Conservation (phyloP, 352 stramenopile species). For the Pythium aphanidermatum region DNA sequence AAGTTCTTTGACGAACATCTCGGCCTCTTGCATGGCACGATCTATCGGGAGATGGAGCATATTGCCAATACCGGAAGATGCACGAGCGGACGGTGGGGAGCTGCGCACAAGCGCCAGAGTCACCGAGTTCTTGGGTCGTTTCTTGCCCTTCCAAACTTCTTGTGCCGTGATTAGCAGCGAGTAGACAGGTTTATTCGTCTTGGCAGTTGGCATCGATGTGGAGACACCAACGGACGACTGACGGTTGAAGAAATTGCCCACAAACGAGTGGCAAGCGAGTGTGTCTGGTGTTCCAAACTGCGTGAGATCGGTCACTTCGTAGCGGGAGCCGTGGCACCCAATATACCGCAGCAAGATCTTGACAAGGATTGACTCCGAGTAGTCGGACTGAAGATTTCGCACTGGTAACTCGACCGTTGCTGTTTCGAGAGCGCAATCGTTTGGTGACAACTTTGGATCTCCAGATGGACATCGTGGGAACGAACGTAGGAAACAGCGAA, state of each 20-base stretch:
- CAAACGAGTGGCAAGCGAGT: slow-evolving; percentile 68
- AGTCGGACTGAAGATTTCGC: slow-evolving; percentile 63
- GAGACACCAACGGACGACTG: slow-evolving; percentile 12
- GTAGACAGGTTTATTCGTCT: slow-evolving; percentile 33
- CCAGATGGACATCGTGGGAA: too few relatives aligned
- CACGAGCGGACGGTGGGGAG: slow-evolving; percentile 16
- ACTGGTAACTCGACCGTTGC: slow-evolving; percentile 48
- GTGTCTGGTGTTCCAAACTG: slow-evolving; percentile 82
- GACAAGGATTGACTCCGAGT: slow-evolving; percentile 58
- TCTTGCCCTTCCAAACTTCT: slow-evolving; percentile 36
- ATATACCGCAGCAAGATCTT: slow-evolving; percentile 83
- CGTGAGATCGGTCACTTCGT: slow-evolving; percentile 78
- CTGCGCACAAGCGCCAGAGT: slow-evolving; percentile 67
- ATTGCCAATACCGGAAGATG: slow-evolving; percentile 34
- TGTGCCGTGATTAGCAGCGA: slow-evolving; percentile 78
- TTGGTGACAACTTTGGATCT: slow-evolving; percentile 24
- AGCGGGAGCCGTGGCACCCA: slow-evolving; percentile 71
- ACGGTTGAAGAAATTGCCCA: slow-evolving; percentile 77
- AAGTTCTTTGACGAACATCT: slow-evolving; percentile 72
- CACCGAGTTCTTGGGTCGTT: slow-evolving; percentile 54
- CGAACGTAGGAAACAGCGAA: slow-evolving; percentile 62
- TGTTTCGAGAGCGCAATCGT: slow-evolving; percentile 46
- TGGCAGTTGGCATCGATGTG: not conserved
- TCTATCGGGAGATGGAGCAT: slow-evolving; percentile 45
- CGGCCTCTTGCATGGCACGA: slow-evolving; percentile 61